A percentile compares a stretch with the other conserved stretches of the same genome.
Evolutionary conservation across 2,329 filamentous ascomycete species (phyloP).

Genomic region (Ophiostoma quercus): DNA sequence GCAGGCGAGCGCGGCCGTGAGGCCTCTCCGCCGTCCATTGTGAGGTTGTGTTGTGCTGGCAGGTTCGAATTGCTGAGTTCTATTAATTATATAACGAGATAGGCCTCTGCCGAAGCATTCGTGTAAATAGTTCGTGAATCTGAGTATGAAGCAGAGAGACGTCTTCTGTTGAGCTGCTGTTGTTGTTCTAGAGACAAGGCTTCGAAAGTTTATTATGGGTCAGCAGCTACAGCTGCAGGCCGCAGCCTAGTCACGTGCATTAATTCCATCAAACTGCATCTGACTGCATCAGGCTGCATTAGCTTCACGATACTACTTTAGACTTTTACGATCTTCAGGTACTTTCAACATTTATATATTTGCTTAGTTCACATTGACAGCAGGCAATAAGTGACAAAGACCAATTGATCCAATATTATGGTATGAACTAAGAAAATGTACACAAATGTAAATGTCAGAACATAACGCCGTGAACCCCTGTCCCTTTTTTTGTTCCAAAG

Average conservation of each 20-base stretch:
- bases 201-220: conserved; percentile 14
- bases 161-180: background rate
- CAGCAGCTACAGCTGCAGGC: background rate
- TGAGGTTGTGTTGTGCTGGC: background rate
- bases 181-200: conserved; percentile 7
- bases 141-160: background rate
- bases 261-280: background rate
- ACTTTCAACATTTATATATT: background rate
- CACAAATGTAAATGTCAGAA: background rate
- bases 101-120: background rate
- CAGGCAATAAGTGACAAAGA: background rate
- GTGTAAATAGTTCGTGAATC: background rate
- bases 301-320: background rate
- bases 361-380: background rate
- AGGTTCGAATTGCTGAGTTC: background rate
- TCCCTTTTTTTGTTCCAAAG: conserved; percentile 18
- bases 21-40: conserved; percentile 19
- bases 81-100: background rate
- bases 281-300: background rate
- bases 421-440: conserved; percentile 10
- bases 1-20: conserved; percentile 19
- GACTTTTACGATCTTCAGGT: no score
- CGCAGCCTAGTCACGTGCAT: conserved; percentile 14
- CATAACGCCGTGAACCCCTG: conserved; percentile 11
- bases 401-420: conserved; percentile 13